These are phyloP conservation scores for Fusarium sp. DNA, from an alignment of 2,329 filamentous ascomycete genomes.

Conservation along the genomic window DNA sequence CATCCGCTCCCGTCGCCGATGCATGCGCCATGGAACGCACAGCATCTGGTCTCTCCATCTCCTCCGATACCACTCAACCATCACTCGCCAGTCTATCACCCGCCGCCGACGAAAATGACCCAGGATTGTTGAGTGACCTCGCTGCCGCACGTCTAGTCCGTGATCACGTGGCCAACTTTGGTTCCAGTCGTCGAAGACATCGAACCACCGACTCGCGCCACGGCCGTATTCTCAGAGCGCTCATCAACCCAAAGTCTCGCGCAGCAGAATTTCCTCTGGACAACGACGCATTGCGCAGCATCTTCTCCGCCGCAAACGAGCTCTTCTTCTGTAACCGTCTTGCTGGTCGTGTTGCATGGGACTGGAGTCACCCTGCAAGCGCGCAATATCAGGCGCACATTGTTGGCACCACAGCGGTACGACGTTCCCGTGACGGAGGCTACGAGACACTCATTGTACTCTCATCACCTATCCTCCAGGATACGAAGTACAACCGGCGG, in stretches of 20 bases:
- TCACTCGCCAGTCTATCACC: slow-evolving; percentile 38
- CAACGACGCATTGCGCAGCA: slow-evolving; percentile 64
- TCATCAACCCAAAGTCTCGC: slow-evolving; percentile 61
- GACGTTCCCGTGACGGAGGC: slow-evolving; percentile 57
- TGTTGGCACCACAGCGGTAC: slow-evolving; percentile 70
- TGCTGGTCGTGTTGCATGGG: slow-evolving; percentile 67
- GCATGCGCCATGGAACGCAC: slow-evolving; percentile 57
- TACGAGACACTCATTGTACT: slow-evolving; percentile 72
- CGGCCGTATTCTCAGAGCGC: slow-evolving; percentile 65
- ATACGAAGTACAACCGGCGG: slow-evolving; percentile 65
- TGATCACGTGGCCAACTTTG: slow-evolving; percentile 54
- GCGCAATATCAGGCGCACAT: slow-evolving; percentile 63
- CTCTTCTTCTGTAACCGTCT: slow-evolving; percentile 69
- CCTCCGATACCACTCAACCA: slow-evolving; percentile 51
- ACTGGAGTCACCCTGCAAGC: slow-evolving; percentile 64
- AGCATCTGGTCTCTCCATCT: slow-evolving; percentile 59
- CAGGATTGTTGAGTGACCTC: slow-evolving; percentile 53
- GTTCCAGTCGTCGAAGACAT: slow-evolving; percentile 48
- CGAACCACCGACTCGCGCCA: slow-evolving; percentile 60
- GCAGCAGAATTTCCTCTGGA: slow-evolving; percentile 63
- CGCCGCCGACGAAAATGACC: slow-evolving; percentile 44
- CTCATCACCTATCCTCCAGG: slow-evolving; percentile 66
- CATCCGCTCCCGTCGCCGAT: slow-evolving; percentile 10
- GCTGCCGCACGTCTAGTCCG: slow-evolving; percentile 60
- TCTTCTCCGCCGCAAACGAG: slow-evolving; percentile 69